Percentiles rank a stretch among this genome's conserved stretches.
phyloP scores from a whole-genome alignment of 2,329 filamentous ascomycete genomes.

The Exophiala lecanii-corni region DNA sequence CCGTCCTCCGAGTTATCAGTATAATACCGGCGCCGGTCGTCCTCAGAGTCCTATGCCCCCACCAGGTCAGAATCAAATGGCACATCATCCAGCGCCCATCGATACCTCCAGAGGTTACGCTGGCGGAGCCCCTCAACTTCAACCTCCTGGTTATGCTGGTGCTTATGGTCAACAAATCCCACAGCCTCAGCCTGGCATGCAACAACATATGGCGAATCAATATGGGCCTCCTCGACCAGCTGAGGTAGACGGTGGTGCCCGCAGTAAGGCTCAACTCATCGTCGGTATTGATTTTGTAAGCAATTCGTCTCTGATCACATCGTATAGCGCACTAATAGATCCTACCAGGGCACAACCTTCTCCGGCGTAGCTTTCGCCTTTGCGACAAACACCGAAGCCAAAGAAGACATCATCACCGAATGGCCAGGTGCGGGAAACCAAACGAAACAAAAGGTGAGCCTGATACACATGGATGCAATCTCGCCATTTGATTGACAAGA shows the following conservation, averaged over 20 bases:
- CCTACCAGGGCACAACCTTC: conserved; percentile 80
- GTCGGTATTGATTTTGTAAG: conserved; percentile 97
- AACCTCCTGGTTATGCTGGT: conserved; percentile 37
- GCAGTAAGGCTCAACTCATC: conserved; percentile 94
- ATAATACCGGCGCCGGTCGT: conserved; percentile 48
- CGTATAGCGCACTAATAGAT: not conserved
- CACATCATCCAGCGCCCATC: conserved; percentile 49
- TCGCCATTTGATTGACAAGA: no score
- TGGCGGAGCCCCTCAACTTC: conserved; percentile 39
- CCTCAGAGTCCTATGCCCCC: conserved; percentile 51
- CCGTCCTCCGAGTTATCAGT: conserved; percentile 61
- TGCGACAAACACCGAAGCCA: conserved; percentile 93
- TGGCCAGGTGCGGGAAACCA: conserved; percentile 97
- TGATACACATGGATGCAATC: no score
- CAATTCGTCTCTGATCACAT: conserved; percentile 17
- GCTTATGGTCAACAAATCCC: conserved; percentile 36
- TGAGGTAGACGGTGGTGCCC: conserved; percentile 82
- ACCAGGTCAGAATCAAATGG: conserved; percentile 37
- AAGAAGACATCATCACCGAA: conserved; percentile 98
- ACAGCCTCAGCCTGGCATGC: conserved; percentile 25
- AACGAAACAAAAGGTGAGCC: conserved; percentile 89
- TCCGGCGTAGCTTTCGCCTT: conserved; percentile 92
- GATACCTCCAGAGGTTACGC: conserved; percentile 51
- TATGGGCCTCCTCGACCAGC: conserved; percentile 34
- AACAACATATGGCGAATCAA: conserved; percentile 29